Evolutionary conservation across 2,329 filamentous ascomycete genomes (phyloP).

Genomic region (Beauveria scarabaeidicola): DNA sequence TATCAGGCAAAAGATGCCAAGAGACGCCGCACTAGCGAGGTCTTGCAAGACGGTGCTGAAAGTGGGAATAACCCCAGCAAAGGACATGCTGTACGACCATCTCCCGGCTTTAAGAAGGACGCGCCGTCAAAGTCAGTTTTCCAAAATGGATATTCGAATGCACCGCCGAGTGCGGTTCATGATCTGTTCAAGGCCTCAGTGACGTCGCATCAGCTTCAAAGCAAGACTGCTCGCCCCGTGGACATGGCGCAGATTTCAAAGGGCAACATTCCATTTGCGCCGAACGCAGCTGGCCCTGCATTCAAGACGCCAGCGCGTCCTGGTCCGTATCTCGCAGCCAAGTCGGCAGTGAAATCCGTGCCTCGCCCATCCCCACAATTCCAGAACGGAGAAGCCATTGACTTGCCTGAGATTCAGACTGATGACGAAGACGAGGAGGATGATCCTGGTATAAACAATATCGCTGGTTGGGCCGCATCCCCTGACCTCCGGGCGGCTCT

Average conservation of each 20-base stretch:
- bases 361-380: slow-evolving; percentile 72
- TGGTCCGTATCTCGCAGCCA: slow-evolving; percentile 31
- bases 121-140: slow-evolving; percentile 51
- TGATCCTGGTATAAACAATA: slow-evolving; percentile 40
- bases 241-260: slow-evolving; percentile 85
- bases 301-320: slow-evolving; percentile 64
- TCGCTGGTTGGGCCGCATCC: slow-evolving; percentile 82
- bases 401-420: slow-evolving; percentile 89
- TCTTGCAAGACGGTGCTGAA: slow-evolving; percentile 55
- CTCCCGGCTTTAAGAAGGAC: slow-evolving; percentile 60
- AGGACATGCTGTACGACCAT: slow-evolving; percentile 78
- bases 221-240: slow-evolving; percentile 58
- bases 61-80: slow-evolving; percentile 57
- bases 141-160: slow-evolving; percentile 52
- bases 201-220: slow-evolving; percentile 58
- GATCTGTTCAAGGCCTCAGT: slow-evolving; percentile 59
- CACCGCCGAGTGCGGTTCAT: slow-evolving; percentile 43
- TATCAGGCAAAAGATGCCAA: slow-evolving; percentile 68
- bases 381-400: slow-evolving; percentile 81
- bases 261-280: slow-evolving; percentile 81
- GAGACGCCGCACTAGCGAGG: slow-evolving; percentile 68
- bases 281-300: slow-evolving; percentile 47
- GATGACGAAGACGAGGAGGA: slow-evolving; percentile 86
- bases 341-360: slow-evolving; percentile 52
- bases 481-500: slow-evolving; percentile 72